These are phyloP conservation scores for Amanita muscaria DNA, from an alignment of 768 basidiomycete species.

Conservation along the genomic window DNA sequence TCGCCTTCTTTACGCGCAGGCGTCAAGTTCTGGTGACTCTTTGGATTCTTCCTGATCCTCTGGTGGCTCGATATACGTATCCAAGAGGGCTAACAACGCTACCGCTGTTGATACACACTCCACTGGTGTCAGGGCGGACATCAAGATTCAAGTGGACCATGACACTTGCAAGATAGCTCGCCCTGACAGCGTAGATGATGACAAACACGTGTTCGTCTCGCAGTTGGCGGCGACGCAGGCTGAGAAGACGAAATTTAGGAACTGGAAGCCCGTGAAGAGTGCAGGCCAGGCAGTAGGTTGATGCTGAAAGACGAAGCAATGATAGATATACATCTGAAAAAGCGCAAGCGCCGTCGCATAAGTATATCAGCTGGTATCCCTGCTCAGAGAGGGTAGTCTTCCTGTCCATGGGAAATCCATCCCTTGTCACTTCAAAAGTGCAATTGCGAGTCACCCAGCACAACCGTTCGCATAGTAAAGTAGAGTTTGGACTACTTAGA, in stretches of 20 bases:
- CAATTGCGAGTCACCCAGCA: constrained; percentile 66
- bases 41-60: too few species aligned
- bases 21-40: constrained; percentile 17
- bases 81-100: constrained; percentile 78
- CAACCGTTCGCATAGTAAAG: constrained; percentile 56
- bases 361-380: constrained; percentile 95
- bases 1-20: constrained; percentile 47
- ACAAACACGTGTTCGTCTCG: constrained; percentile 97
- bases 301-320: constrained; percentile 98
- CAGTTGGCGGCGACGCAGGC: constrained; percentile 95
- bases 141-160: constrained; percentile 99
- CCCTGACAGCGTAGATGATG: constrained; percentile 93
- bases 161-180: constrained; percentile 97
- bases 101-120: constrained; percentile 93
- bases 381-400: constrained; percentile 95
- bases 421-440: constrained; percentile 84
- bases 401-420: constrained; percentile 99
- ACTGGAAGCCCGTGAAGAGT: constrained; percentile 98
- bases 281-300: constrained; percentile 99
- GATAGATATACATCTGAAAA: constrained; percentile 79
- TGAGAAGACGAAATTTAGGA: constrained; percentile 97
- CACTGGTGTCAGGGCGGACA: constrained; percentile 94
- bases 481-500: constrained; percentile 83
- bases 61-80: constrained; percentile 81
- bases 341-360: constrained; percentile 13